These are phyloP conservation scores for Waitea zeae DNA, from an alignment of 1,284 basidiomycete species.

Conservation along the genomic window DNA sequence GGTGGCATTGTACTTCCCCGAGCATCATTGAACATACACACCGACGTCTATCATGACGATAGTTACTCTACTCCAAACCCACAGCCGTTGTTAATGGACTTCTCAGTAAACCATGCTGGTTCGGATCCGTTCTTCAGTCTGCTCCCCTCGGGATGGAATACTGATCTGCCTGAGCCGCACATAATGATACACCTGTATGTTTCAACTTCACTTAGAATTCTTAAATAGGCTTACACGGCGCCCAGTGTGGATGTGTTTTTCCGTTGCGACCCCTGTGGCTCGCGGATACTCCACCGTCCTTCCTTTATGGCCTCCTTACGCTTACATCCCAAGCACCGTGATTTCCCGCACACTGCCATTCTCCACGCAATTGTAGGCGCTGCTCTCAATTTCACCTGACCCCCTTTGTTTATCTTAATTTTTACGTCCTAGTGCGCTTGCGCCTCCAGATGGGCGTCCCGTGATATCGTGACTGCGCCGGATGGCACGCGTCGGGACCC, in stretches of 20 bases:
- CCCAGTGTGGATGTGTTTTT: constrained; percentile 65
- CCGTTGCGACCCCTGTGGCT: constrained; percentile 67
- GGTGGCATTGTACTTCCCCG: constrained; percentile 26
- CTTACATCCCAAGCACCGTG: constrained; percentile 54
- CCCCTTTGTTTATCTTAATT: background rate
- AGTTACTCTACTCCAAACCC: background rate
- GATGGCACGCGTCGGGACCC: constrained; percentile 61
- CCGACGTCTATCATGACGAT: background rate
- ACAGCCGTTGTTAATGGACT: no score
- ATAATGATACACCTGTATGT: constrained; percentile 59
- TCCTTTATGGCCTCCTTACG: constrained; percentile 64
- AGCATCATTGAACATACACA: constrained; percentile 21
- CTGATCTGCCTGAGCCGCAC: constrained; percentile 58
- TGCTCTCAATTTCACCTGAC: background rate
- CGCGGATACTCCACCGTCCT: constrained; percentile 59
- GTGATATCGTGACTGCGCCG: constrained; percentile 40
- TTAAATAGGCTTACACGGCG: constrained; percentile 6
- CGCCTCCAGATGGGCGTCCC: constrained; percentile 65
- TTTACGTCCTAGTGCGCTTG: constrained; percentile 51
- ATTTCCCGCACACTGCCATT: constrained; percentile 68
- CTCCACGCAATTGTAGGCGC: constrained; percentile 57
- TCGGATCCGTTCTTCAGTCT: constrained; percentile 42
- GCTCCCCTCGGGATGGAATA: constrained; percentile 63
- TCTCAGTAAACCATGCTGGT: no score
- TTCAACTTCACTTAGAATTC: constrained; percentile 4